Conservation (phyloP, 345 rosid genomes). For the Salix exigua region DNA sequence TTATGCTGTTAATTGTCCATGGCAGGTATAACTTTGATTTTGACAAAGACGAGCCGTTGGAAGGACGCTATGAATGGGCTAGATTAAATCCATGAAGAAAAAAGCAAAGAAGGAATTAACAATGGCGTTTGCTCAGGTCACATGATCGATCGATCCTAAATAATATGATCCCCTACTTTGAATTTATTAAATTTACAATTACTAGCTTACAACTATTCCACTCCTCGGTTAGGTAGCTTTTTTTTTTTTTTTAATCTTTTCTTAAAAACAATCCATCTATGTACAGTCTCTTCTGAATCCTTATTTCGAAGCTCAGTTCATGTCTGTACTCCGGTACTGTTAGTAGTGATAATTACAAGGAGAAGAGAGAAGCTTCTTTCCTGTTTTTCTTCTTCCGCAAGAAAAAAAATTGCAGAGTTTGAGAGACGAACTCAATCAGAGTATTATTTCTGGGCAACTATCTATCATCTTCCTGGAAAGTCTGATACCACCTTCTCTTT, state of each 20-base stretch:
- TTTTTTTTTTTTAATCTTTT: not conserved
- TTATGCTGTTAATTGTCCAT: not conserved
- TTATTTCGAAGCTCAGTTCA: not conserved
- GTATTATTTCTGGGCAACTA: not conserved
- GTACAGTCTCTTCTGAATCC: slow-evolving; percentile 19
- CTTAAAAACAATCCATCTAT: not conserved
- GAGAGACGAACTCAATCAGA: too few species aligned
- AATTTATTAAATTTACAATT: not conserved
- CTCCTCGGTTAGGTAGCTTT: not conserved
- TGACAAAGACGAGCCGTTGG: slow-evolving; percentile 29
- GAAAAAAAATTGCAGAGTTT: not conserved
- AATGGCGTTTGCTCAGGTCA: not conserved
- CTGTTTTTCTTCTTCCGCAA: not conserved
- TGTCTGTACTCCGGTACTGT: not conserved
- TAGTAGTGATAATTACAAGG: not conserved
- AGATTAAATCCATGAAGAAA: slow-evolving; percentile 35
- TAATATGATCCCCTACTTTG: not conserved
- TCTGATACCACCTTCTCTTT: not conserved
- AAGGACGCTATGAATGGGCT: slow-evolving; percentile 59
- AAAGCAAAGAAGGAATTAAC: not conserved
- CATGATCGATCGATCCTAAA: not conserved
- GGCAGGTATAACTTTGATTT: slow-evolving; percentile 39
- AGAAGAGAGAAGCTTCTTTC: slow-evolving; percentile 13
- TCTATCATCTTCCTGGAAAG: slow-evolving; percentile 10
- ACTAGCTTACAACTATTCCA: not conserved